Percentiles rank a stretch among this genome's conserved stretches.
phyloP scores from a whole-genome alignment of 2,329 filamentous ascomycete species.

The Trichoderma citrinoviride region DNA sequence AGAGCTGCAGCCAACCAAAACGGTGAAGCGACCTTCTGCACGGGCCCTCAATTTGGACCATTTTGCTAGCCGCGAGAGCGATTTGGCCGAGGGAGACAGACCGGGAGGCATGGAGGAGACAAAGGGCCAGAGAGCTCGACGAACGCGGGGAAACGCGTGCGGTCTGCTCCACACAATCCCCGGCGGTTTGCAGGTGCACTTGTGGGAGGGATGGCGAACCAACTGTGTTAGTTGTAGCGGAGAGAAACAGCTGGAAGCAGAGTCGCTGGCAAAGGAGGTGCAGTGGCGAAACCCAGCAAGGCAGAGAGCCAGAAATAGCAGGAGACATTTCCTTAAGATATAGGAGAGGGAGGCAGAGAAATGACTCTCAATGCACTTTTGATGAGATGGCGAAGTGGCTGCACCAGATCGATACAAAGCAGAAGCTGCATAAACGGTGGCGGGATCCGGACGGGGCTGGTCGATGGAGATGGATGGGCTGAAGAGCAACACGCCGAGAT shows the following conservation, averaged over 20 bases:
- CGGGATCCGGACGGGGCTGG: constrained; percentile 5
- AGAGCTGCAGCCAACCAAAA: constrained; percentile 16
- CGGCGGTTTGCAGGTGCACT: not conserved
- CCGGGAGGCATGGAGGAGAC: not conserved
- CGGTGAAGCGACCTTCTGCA: not conserved
- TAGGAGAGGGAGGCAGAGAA: not conserved
- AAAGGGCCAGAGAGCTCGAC: not conserved
- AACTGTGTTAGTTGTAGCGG: not conserved
- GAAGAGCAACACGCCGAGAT: constrained; percentile 11
- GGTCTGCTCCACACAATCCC: constrained; percentile 2
- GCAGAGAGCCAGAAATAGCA: not conserved
- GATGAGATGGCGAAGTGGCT: constrained; percentile 4
- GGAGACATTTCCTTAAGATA: not conserved
- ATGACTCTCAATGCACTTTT: not conserved
- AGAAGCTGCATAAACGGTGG: constrained; percentile 3
- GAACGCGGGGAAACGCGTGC: constrained; percentile 11
- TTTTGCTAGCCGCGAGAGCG: not conserved
- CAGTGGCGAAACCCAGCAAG: not conserved
- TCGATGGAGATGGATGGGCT: constrained; percentile 10
- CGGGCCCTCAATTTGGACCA: not conserved
- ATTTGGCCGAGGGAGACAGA: not conserved
- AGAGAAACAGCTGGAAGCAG: not conserved
- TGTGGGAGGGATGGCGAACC: not conserved
- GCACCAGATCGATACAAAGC: not conserved
- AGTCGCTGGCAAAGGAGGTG: not conserved